A percentile compares a stretch with the other conserved stretches of the same genome.
These are phyloP conservation scores for Margaritispora aquatica DNA, from an alignment of 495 filamentous ascomycete genomes.

Conservation along the genomic window DNA sequence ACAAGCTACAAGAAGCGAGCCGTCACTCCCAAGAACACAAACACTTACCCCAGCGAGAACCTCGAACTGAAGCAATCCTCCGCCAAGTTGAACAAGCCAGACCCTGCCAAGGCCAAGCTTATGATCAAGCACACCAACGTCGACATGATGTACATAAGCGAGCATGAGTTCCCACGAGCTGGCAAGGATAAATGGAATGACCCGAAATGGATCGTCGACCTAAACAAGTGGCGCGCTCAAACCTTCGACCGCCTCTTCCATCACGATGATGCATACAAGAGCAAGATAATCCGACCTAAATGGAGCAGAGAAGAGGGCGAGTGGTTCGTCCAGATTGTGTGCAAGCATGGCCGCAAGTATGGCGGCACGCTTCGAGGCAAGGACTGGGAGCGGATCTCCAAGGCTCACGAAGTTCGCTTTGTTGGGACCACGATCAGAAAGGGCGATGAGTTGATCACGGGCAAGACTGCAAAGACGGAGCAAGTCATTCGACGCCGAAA, in stretches of 20 bases:
- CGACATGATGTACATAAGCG: not conserved
- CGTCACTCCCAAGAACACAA: not conserved
- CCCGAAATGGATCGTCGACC: not conserved
- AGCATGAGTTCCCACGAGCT: not conserved
- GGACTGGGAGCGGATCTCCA: not conserved
- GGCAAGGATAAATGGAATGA: slow-evolving; percentile 1
- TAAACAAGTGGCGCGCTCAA: slow-evolving; percentile 7
- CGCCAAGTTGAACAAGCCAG: not conserved
- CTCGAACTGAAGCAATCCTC: not conserved
- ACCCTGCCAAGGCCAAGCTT: not conserved
- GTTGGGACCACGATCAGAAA: not conserved
- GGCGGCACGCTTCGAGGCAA: not conserved
- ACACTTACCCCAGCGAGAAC: not conserved
- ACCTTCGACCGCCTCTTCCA: slow-evolving; percentile 2
- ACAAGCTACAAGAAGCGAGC: not conserved
- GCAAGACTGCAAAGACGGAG: not conserved
- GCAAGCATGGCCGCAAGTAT: not conserved
- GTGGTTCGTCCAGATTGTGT: not conserved
- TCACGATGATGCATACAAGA: not conserved
- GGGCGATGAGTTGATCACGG: not conserved
- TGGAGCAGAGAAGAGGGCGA: not conserved
- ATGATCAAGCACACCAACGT: not conserved
- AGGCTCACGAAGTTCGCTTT: not conserved
- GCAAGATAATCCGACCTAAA: not conserved
- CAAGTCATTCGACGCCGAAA: not conserved